Conservation (phyloP, 495 filamentous ascomycete genomes). For the Penicillium atrosanguineum region DNA sequence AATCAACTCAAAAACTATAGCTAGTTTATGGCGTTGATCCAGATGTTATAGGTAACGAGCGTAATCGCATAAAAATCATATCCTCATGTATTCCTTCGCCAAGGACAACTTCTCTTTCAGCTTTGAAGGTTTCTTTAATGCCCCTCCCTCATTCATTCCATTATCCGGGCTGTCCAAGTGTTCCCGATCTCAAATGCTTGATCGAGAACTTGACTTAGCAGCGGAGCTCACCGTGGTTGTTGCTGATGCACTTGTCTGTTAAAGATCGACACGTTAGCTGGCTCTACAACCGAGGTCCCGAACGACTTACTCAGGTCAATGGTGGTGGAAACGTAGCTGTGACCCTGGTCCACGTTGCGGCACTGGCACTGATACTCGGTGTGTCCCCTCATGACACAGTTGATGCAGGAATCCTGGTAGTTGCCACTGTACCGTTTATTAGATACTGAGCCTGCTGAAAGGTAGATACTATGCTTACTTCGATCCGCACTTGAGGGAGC, state of each 20-base stretch:
- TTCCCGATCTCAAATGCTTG: no score
- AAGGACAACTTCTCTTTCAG: background rate
- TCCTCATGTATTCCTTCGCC: background rate
- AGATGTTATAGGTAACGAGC: background rate
- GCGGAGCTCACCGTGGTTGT: constrained; percentile 20
- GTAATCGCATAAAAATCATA: background rate
- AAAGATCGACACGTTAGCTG: background rate
- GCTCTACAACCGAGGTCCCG: background rate
- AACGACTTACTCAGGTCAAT: constrained; percentile 19
- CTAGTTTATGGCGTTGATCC: background rate
- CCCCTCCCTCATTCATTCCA: background rate
- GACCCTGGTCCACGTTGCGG: constrained; percentile 11
- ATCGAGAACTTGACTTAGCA: constrained; percentile 8
- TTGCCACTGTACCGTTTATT: constrained; percentile 12
- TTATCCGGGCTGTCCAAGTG: background rate
- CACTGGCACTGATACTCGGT: constrained; percentile 21
- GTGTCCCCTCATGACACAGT: constrained; percentile 17
- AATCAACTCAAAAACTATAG: background rate
- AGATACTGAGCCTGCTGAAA: background rate
- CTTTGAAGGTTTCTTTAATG: background rate
- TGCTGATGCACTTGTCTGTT: constrained; percentile 24
- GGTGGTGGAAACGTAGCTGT: constrained; percentile 12
- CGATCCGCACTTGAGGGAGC: constrained; percentile 17
- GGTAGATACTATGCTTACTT: constrained; percentile 8
- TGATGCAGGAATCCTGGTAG: constrained; percentile 19